Evolutionary conservation across 345 rosid species (phyloP).

Genomic region (Murraya paniculata): DNA sequence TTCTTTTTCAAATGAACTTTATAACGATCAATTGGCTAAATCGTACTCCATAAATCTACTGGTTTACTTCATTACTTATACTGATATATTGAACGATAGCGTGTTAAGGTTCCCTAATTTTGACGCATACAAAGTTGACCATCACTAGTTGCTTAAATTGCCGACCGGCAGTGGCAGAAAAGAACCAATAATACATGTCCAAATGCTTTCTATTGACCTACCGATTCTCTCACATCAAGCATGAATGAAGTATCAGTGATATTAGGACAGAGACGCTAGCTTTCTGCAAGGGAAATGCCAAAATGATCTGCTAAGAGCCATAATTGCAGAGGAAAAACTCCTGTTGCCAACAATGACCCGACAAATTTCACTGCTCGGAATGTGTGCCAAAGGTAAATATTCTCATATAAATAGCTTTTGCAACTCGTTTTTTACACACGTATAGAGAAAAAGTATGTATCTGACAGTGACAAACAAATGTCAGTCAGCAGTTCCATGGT

Average conservation of each 20-base stretch:
- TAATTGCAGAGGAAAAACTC: no score
- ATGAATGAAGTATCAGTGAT: no score
- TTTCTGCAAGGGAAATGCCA: neutral
- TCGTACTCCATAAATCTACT: neutral
- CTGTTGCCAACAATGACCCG: neutral
- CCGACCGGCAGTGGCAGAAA: neutral
- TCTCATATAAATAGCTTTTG: neutral
- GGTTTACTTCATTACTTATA: neutral
- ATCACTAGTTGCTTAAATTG: no score
- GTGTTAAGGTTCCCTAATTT: neutral
- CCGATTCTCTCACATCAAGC: neutral
- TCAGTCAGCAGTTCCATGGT: neutral
- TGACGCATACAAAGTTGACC: neutral
- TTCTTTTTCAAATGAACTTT: neutral
- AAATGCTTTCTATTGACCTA: neutral
- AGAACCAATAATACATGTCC: neutral
- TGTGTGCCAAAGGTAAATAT: neutral
- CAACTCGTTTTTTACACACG: neutral
- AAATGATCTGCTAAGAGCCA: neutral
- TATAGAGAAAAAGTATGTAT: constrained; percentile 1
- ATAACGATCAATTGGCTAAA: neutral
- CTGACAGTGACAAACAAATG: neutral
- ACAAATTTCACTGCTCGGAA: neutral
- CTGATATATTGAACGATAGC: neutral
- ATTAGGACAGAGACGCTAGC: neutral